Evolutionary conservation across 2,329 filamentous ascomycete genomes (phyloP), one percentile per base, ranked within the genome.

Genomic region (Fusarium zealandicum): DNA sequence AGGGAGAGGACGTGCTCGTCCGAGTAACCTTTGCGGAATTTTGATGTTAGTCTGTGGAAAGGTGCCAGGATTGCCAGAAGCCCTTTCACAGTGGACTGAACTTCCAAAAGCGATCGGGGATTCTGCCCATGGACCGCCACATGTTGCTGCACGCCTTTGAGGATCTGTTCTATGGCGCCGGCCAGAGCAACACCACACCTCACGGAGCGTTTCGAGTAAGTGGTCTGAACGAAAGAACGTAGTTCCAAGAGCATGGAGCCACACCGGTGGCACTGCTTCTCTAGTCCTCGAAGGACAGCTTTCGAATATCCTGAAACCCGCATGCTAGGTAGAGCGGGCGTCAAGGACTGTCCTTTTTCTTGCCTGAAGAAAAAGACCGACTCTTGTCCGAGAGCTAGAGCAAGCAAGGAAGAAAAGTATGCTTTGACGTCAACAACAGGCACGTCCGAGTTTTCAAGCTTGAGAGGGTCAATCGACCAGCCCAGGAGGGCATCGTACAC

Each of bases 301-400:
- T 79, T 72, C 1, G 87, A 80, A 63, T 84, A 83, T 5, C 85
- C 84, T 0, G 83, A 81, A 35, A 86, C 76, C 40, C 83, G 78
- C 55, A 84, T 75, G 6, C 74, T 70, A 1, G 76, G 65, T 1
- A 82, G 63, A 2, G 73, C 72, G 9, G 80, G 77, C 13, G 74
- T 70, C 63, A 93, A 91, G 0, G 74, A 75, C 18, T 72, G 73
- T 22, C 78, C 77, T 3, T 76, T 75, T 2, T 77, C 69, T 43
- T 87, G 76, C 79, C 84, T 91, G 0, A 73, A 68, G 70, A 91
- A 95, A 28, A 95, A 81, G 2, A 89, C 78, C 0, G 90, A 93
- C 32, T 86, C 87, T 40, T 89, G 81, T 1, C 90, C 90, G 6
- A 92, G 80, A 0, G 85, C 84, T 1, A 93, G 76, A 11, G 85